Conservation (phyloP, 2,329 filamentous ascomycete species). For the Pestalotiopsis sp. region DNA sequence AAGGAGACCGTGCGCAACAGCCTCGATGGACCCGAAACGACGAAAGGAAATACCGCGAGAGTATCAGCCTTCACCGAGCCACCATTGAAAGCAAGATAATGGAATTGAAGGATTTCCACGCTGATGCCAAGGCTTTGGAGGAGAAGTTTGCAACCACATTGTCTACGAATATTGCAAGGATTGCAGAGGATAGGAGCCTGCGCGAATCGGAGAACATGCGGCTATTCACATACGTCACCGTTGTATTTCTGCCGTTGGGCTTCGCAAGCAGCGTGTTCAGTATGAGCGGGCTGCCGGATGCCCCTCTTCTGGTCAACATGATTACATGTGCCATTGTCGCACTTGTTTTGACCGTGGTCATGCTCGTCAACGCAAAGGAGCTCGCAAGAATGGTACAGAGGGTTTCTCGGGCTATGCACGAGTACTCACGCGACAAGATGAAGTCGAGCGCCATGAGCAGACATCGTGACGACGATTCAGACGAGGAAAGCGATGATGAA, state of each 20-base stretch:
- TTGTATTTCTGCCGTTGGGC: slow-evolving; percentile 35
- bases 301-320: slow-evolving; percentile 21
- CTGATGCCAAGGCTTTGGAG: slow-evolving; percentile 3
- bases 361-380: slow-evolving; percentile 10
- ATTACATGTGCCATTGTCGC: slow-evolving; percentile 16
- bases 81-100: slow-evolving; percentile 5
- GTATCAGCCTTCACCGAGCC: slow-evolving; percentile 15
- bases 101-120: slow-evolving; percentile 9
- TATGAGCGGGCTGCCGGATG: slow-evolving; percentile 28
- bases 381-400: not conserved
- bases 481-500: not conserved
- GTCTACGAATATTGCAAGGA: slow-evolving; percentile 9
- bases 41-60: slow-evolving; percentile 31
- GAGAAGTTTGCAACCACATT: not conserved
- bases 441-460: not conserved
- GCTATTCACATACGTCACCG: slow-evolving; percentile 37
- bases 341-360: slow-evolving; percentile 12
- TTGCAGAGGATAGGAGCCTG: slow-evolving; percentile 18
- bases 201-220: slow-evolving; percentile 30
- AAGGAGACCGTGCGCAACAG: slow-evolving; percentile 27
- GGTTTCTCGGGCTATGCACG: not conserved
- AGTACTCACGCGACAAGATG: not conserved
- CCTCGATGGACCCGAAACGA: slow-evolving; percentile 36
- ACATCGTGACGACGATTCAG: not conserved
- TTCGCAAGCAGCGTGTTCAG: slow-evolving; percentile 35